phyloP scores from a whole-genome alignment of 257 asterid species.

The Capsicum chinense region DNA sequence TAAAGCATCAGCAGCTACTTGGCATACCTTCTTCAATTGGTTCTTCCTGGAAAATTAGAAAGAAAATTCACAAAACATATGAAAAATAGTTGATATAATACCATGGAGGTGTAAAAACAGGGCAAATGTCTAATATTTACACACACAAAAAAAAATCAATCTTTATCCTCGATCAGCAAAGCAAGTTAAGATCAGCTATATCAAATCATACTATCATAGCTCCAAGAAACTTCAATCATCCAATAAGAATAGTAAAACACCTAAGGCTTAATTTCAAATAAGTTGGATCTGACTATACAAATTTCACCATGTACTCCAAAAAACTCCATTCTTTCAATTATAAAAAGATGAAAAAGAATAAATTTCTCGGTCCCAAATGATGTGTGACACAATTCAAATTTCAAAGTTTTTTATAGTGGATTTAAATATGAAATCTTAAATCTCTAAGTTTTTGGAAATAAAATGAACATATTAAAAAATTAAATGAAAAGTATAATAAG shows the following conservation, averaged over 20 bases:
- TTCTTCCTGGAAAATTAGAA: constrained; percentile 57
- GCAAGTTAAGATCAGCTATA: neutral
- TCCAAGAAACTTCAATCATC: neutral
- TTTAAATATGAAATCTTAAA: no score
- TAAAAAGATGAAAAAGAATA: neutral
- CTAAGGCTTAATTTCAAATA: neutral
- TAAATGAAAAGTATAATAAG: no score
- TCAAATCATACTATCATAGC: neutral
- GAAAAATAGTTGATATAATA: neutral
- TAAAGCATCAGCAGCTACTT: constrained; percentile 75
- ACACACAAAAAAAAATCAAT: neutral
- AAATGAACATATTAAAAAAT: no score
- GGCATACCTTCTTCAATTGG: constrained; percentile 70
- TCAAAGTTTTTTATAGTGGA: no score
- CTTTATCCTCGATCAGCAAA: neutral
- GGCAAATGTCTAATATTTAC: neutral
- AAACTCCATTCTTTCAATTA: neutral
- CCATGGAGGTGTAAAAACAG: neutral
- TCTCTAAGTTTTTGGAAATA: no score
- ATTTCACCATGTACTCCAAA: no score
- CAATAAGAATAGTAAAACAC: no score
- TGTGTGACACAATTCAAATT: no score
- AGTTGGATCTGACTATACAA: neutral
- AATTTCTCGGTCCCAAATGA: no score
- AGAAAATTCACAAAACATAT: neutral